phyloP scores from a whole-genome alignment of 495 filamentous ascomycete species.

The Lasiosphaeria hispida region DNA sequence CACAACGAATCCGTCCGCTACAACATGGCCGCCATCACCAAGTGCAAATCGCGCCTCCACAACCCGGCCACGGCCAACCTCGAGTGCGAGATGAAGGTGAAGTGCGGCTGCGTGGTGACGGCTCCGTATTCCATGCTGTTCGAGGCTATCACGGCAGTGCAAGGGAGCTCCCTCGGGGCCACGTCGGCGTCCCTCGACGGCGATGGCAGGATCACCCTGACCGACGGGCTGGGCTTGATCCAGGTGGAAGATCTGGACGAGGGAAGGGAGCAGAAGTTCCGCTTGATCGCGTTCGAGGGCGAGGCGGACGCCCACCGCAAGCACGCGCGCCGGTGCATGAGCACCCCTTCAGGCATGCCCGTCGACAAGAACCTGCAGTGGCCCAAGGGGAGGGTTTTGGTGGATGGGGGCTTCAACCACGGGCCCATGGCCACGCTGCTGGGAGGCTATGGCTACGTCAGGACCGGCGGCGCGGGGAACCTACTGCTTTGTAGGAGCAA shows the following conservation, averaged over 20 bases:
- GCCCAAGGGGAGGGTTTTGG: conserved; percentile 21
- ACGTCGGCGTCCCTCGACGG: conserved; percentile 5
- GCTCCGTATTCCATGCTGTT: conserved; percentile 25
- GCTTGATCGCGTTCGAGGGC: conserved; percentile 22
- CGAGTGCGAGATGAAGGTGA: conserved; percentile 17
- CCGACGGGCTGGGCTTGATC: conserved; percentile 24
- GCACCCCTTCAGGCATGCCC: neutral
- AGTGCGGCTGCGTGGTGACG: conserved; percentile 24
- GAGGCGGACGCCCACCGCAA: conserved; percentile 17
- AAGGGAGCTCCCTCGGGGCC: conserved; percentile 21
- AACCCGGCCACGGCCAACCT: conserved; percentile 22
- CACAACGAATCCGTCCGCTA: conserved; percentile 23
- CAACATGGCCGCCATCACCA: conserved; percentile 11
- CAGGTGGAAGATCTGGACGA: conserved; percentile 25
- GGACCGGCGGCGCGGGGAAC: conserved; percentile 23
- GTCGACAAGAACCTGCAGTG: neutral
- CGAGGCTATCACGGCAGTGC: conserved; percentile 21
- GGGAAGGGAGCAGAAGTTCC: too few relatives aligned
- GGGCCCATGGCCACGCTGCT: conserved; percentile 9
- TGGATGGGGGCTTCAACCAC: conserved; percentile 23
- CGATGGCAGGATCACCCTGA: conserved; percentile 20
- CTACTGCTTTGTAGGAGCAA: conserved; percentile 24
- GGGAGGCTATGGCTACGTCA: conserved; percentile 28
- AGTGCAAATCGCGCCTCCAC: conserved; percentile 20
- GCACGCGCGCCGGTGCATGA: conserved; percentile 15